Conservation (phyloP, 2,329 filamentous ascomycete species). For the Onygena corvina region DNA sequence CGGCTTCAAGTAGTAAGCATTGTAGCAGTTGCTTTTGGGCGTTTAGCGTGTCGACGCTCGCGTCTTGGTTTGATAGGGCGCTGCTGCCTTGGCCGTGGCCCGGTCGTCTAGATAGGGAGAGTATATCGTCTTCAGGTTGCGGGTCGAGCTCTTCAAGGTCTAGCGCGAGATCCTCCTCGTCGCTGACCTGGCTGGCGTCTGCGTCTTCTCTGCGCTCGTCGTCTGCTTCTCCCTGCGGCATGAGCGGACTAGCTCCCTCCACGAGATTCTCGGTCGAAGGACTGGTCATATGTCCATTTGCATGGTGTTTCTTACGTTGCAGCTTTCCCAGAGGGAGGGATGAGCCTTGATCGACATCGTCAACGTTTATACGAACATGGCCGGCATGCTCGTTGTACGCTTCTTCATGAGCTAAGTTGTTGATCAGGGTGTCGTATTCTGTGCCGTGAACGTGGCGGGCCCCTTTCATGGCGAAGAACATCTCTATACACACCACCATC, state of each 20-base stretch:
- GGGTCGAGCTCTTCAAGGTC: slow-evolving; percentile 45
- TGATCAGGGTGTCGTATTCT: slow-evolving; percentile 40
- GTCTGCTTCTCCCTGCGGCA: slow-evolving; percentile 12
- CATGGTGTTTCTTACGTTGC: neutral
- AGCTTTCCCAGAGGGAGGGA: neutral
- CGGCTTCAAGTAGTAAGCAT: slow-evolving; percentile 67
- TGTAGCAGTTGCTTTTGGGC: slow-evolving; percentile 57
- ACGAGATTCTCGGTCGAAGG: slow-evolving; percentile 14
- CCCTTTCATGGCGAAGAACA: slow-evolving; percentile 66
- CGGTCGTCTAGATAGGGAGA: slow-evolving; percentile 6
- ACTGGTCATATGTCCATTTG: slow-evolving; percentile 1
- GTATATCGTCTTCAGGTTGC: slow-evolving; percentile 15
- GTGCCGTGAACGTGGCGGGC: slow-evolving; percentile 47
- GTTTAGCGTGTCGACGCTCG: slow-evolving; percentile 17
- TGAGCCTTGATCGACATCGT: neutral
- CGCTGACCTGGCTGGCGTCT: slow-evolving; percentile 14
- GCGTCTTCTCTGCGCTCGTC: slow-evolving; percentile 14
- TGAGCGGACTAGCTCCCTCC: slow-evolving; percentile 16
- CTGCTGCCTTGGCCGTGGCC: slow-evolving; percentile 11
- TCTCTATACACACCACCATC: slow-evolving; percentile 73
- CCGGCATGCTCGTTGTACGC: slow-evolving; percentile 6
- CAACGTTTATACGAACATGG: slow-evolving; percentile 10
- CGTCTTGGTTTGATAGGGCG: slow-evolving; percentile 13
- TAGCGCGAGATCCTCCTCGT: slow-evolving; percentile 48
- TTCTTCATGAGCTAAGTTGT: slow-evolving; percentile 13